Percentiles rank a stretch among this genome's conserved stretches.
phyloP scores from a whole-genome alignment of 441 rosid species.

The Sinapis alba region DNA sequence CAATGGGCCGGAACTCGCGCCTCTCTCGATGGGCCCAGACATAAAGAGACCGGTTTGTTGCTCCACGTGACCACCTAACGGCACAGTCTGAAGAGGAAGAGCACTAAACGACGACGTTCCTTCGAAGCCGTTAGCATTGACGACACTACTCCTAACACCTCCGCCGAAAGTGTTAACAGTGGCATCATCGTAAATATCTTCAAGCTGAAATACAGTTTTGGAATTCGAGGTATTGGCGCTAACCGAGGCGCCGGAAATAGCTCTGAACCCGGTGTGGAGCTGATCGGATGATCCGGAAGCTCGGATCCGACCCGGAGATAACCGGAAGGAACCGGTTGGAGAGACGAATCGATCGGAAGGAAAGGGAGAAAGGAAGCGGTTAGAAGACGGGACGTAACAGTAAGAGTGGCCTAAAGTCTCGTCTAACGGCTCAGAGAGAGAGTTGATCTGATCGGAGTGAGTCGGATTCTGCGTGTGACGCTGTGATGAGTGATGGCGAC shows the following conservation, averaged over 20 bases:
- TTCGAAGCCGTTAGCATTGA: conserved; percentile 79
- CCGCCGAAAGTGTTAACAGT: conserved; percentile 56
- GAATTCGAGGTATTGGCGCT: conserved; percentile 88
- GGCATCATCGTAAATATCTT: conserved; percentile 79
- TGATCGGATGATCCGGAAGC: conserved; percentile 48
- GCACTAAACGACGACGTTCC: conserved; percentile 88
- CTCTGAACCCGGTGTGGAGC: conserved; percentile 50
- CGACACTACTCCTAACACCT: conserved; percentile 53
- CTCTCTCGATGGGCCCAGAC: conserved; percentile 88
- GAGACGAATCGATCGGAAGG: conserved; percentile 82
- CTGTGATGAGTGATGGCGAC: conserved; percentile 30
- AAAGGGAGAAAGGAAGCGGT: conserved; percentile 78
- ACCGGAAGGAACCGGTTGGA: conserved; percentile 83
- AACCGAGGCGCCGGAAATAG: conserved; percentile 95
- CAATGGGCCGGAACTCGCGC: conserved; percentile 77
- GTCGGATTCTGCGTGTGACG: conserved; percentile 30
- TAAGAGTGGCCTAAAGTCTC: conserved; percentile 93
- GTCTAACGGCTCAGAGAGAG: conserved; percentile 73
- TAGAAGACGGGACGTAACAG: conserved; percentile 87
- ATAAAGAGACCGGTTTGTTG: conserved; percentile 58
- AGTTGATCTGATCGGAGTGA: conserved; percentile 48
- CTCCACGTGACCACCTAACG: conserved; percentile 59
- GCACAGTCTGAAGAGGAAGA: conserved; percentile 83
- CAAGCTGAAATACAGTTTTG: conserved; percentile 76
- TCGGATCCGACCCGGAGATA: conserved; percentile 60